These are phyloP conservation scores for Thalassia testudinum DNA, from an alignment of 116 monocot genomes.

Conservation along the genomic window DNA sequence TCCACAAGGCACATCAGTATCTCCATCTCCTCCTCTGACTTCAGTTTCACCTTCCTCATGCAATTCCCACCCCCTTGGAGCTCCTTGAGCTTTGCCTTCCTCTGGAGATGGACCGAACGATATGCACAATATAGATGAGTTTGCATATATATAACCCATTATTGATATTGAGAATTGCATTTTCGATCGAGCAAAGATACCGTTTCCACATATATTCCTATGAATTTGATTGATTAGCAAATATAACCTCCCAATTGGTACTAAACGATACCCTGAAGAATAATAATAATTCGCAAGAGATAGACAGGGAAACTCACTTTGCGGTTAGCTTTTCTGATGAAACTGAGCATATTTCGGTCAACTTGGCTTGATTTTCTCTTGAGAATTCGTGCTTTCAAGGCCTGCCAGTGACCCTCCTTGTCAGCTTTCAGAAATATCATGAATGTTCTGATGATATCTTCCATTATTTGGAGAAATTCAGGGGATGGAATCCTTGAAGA, in stretches of 20 bases:
- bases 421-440: slow-evolving; percentile 73
- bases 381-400: slow-evolving; percentile 23
- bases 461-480: slow-evolving; percentile 39
- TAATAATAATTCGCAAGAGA: no score
- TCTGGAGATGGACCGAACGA: slow-evolving; percentile 36
- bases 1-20: slow-evolving; percentile 73
- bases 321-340: slow-evolving; percentile 52
- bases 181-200: no score
- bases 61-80: slow-evolving; percentile 29
- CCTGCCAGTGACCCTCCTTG: slow-evolving; percentile 37
- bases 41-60: slow-evolving; percentile 29
- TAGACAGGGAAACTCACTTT: no score
- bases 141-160: no score
- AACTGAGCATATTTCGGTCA: slow-evolving; percentile 22
- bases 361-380: slow-evolving; percentile 24
- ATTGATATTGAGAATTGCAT: no score
- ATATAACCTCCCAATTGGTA: no score
- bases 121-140: no score
- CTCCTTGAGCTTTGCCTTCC: slow-evolving; percentile 61
- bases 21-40: slow-evolving; percentile 54
- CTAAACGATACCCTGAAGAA: no score
- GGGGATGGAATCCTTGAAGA: slow-evolving; percentile 25
- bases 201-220: no score
- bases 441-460: slow-evolving; percentile 59
- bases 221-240: no score